Conservation (phyloP, 495 filamentous ascomycete genomes). For the Lophiostoma macrostomum region DNA sequence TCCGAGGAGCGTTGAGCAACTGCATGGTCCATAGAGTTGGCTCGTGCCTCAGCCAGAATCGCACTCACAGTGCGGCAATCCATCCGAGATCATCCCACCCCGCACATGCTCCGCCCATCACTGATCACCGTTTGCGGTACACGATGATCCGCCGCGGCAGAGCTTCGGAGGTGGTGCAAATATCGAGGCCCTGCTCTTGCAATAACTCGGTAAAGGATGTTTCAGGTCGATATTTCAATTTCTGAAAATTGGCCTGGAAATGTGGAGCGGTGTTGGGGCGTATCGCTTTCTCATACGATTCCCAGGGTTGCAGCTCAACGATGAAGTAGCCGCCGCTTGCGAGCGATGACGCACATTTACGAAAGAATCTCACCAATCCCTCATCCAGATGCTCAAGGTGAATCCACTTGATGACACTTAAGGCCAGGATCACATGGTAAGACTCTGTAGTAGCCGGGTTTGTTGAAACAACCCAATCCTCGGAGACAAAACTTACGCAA, state of each 20-base stretch:
- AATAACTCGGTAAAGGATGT: constrained; percentile 29
- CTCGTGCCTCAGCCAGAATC: constrained; percentile 12
- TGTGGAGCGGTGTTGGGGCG: constrained; percentile 21
- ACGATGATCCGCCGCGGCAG: constrained; percentile 30
- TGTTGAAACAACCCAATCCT: constrained; percentile 35
- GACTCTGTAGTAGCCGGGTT: constrained; percentile 26
- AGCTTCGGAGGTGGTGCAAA: constrained; percentile 18
- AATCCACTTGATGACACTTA: constrained; percentile 47
- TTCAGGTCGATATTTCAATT: constrained; percentile 26
- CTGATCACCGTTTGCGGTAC: constrained; percentile 25
- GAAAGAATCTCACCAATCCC: constrained; percentile 38
- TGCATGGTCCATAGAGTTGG: neutral
- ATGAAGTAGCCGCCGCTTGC: constrained; percentile 38
- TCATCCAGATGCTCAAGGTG: constrained; percentile 39
- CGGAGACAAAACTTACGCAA: constrained; percentile 35
- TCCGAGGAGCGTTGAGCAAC: constrained; percentile 10
- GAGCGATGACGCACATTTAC: constrained; percentile 34
- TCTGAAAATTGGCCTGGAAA: constrained; percentile 18
- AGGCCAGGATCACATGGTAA: constrained; percentile 41
- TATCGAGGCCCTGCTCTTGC: constrained; percentile 20
- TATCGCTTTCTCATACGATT: constrained; percentile 41
- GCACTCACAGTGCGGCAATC: neutral
- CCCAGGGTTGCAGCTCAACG: constrained; percentile 43
- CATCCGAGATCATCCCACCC: constrained; percentile 1
- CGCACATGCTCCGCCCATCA: constrained; percentile 12